Base-by-base conservation (phyloP, 495 filamentous ascomycete species). In the Penicillium riverlandense region DNA sequence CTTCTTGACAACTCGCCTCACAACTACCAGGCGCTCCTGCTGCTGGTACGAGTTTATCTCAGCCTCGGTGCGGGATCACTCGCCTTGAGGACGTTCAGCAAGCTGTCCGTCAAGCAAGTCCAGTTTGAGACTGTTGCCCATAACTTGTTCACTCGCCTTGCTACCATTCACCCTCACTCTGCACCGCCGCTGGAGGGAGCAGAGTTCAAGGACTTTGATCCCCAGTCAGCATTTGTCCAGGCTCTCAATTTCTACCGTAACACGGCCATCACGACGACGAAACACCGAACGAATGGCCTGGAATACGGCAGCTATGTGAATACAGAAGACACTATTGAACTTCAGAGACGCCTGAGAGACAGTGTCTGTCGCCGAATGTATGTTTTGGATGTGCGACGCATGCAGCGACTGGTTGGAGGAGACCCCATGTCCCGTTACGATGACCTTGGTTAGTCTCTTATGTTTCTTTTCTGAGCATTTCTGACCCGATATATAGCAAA, bases 51-150 rank as follows among this genome's bases (percentile, higher is more conserved):
- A 9, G 54, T 79, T 28, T 79, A 79, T 48, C 61, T 75, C 29
- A 61, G 71, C 33, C 43, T 83, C 10, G 79, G 79, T 7, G 71
- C 72, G 35, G 69, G 69, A 11, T 75, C 74, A 6, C 63, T 75
- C 9, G 78, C 79, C 4, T 49, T 80, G 50, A 67, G 62, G 29
- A 66, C 63, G 6, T 82, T 81, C 47, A 65, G 67, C 43, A 72
- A 67, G 34, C 63, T 83, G 12, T 76, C 76, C 13, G 70, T 83
- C 40, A 83, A 83, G 47, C 77, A 83, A 35, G 57, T 82, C 27
- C 79, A 83, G 51, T 72, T 72, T 47, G 77, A 81, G 48, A 76
- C 74, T 14, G 59, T 82, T 37, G 68, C 76, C 11, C 78, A 82
- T 49, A 73, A 73, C 28, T 57, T 82, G 10, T 74, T 74, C 50